These are phyloP conservation scores for Hyphopichia fennica DNA, from an alignment of 1,139 yeast species.

Conservation along the genomic window DNA sequence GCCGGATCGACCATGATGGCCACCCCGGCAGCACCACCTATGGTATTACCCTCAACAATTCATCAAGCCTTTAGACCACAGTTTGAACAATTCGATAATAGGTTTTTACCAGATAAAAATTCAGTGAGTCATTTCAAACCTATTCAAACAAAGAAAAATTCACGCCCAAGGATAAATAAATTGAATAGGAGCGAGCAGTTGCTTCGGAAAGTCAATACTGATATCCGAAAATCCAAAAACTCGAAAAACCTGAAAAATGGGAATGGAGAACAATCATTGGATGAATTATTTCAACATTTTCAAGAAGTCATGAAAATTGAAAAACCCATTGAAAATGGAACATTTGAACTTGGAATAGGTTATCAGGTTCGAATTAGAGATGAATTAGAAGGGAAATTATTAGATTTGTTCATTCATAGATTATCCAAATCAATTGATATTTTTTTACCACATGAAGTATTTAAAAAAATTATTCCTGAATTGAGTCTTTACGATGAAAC, in stretches of 20 bases:
- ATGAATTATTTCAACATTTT: slow-evolving; percentile 27
- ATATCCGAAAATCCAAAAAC: not conserved
- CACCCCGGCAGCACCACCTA: not conserved
- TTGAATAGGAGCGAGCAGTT: slow-evolving; percentile 9
- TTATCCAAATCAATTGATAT: slow-evolving; percentile 32
- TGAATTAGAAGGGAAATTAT: slow-evolving; percentile 29
- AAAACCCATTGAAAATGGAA: slow-evolving; percentile 7
- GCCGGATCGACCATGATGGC: slow-evolving; percentile 1
- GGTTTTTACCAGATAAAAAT: not conserved
- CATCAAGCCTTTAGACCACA: slow-evolving; percentile 2
- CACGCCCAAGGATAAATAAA: slow-evolving; percentile 38
- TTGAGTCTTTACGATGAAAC: slow-evolving; percentile 40
- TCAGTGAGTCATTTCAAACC: slow-evolving; percentile 27
- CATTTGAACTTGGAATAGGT: slow-evolving; percentile 5
- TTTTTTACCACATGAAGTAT: slow-evolving; percentile 29
- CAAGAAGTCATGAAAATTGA: slow-evolving; percentile 21
- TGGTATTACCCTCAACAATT: not conserved
- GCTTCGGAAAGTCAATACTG: slow-evolving; percentile 5
- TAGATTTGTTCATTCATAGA: slow-evolving; percentile 32
- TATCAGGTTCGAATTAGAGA: slow-evolving; percentile 18
- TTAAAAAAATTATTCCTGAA: slow-evolving; percentile 33
- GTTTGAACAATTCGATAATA: not conserved
- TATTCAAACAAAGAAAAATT: slow-evolving; percentile 35
- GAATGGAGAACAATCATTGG: slow-evolving; percentile 24
- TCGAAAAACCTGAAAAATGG: slow-evolving; percentile 3